Base-by-base conservation (phyloP, 2,329 filamentous ascomycete species). In the Arthrobotrys entomopaga region DNA sequence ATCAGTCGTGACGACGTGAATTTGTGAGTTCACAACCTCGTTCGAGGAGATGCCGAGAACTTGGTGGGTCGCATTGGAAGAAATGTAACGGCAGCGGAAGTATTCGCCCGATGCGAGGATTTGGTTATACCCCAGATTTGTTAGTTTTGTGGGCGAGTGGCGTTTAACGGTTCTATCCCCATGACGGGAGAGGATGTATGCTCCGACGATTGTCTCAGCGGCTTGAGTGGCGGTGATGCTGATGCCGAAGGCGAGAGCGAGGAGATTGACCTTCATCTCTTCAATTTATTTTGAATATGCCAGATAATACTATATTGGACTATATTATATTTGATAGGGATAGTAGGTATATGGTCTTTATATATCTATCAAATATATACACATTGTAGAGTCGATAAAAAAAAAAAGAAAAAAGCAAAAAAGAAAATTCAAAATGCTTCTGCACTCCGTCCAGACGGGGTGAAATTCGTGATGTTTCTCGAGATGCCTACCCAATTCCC, bases 141-240 rank as follows among this genome's bases (percentile, higher is more conserved):
- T 97, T 80, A 97, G 83, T 77, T 86, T 86, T 24, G 91, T 88
- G 8, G 90, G 90, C 49, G 88, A 85, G 76, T 87, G 88, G n/a
- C 87, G 84, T 83, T 96, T 97, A 76, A 91, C 83, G 0, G 92
- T 94, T 64, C 93, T 88, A 82, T 97, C 93, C 65, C 93, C 93
- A 83, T 97, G 93, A 53, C 93, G 90, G 78, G 92, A 89, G 84
- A 96, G 96, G 82, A 97, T 88, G 82, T 93, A 95, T 50, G 90
- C 88, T 63, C 92, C 93, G 15, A 96, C 85, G 22, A 95, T 85
- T 0, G 89, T 91, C 83, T 96, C 91, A 11, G 83, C 83, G 16
- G 70, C 63, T 38, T 72, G 60, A 8, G 67, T 60, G 6, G 56
- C 56, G 38, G 38, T 43, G n/a, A 50, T 46, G 24, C 61, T 72